phyloP scores from a whole-genome alignment of 2,329 filamentous ascomycete species.

The Cytospora piceae region DNA sequence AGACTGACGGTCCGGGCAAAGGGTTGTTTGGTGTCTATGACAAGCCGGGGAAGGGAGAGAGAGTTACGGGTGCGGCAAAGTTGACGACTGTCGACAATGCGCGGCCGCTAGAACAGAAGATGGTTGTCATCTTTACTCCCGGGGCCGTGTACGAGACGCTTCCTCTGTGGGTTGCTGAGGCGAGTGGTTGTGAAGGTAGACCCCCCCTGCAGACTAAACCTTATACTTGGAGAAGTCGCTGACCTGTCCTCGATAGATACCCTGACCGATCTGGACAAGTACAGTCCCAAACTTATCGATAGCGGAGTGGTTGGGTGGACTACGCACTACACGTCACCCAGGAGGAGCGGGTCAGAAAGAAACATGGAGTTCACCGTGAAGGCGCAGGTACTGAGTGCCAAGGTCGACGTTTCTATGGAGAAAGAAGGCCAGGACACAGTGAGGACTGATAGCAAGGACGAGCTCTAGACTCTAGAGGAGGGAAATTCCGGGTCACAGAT shows the following conservation, averaged over 20 bases:
- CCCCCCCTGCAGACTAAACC: not conserved
- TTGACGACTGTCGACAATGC: constrained; percentile 36
- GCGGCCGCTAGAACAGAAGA: constrained; percentile 39
- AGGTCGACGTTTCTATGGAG: constrained; percentile 25
- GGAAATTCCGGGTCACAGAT: not conserved
- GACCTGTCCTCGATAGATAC: constrained; percentile 31
- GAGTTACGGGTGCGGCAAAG: constrained; percentile 44
- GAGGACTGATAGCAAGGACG: constrained; percentile 24
- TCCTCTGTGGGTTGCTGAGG: constrained; percentile 53
- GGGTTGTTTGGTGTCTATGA: constrained; percentile 49
- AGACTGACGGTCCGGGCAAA: constrained; percentile 40
- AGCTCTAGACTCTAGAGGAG: constrained; percentile 16
- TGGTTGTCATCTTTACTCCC: constrained; percentile 55
- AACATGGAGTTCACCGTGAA: constrained; percentile 43
- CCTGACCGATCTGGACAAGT: constrained; percentile 37
- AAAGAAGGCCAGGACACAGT: constrained; percentile 13
- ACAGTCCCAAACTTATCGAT: constrained; percentile 34
- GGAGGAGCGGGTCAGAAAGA: constrained; percentile 33
- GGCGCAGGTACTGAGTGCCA: constrained; percentile 41
- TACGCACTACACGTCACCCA: constrained; percentile 38
- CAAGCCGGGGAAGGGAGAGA: constrained; percentile 41
- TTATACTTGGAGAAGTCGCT: not conserved
- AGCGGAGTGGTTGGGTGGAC: constrained; percentile 39
- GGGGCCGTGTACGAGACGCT: constrained; percentile 54
- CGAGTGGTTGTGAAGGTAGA: constrained; percentile 47